Conservation (phyloP, 148 eudicot genomes). For the Pouteria glomerata region DNA sequence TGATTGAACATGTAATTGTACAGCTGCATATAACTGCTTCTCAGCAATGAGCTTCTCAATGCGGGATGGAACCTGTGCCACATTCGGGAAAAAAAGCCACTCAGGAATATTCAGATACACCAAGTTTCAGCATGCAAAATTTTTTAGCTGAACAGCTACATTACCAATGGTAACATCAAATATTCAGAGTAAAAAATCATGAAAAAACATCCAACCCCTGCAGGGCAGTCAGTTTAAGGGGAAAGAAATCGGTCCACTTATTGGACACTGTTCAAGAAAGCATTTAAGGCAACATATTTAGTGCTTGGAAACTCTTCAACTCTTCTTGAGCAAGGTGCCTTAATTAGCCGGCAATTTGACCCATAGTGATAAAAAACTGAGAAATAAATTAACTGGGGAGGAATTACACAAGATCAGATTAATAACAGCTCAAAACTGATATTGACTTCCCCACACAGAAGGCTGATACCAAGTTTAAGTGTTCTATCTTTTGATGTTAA, state of each 20-base stretch:
- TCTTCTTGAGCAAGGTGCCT: neutral
- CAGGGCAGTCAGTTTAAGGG: neutral
- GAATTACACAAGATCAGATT: neutral
- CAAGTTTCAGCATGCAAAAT: neutral
- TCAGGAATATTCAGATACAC: neutral
- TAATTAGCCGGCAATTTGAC: neutral
- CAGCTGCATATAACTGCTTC: conserved; percentile 95
- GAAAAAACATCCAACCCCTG: neutral
- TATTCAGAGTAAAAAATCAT: neutral
- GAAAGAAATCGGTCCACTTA: neutral
- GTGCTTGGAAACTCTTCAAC: neutral
- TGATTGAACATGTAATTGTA: conserved; percentile 87
- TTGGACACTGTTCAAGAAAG: neutral
- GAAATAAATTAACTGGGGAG: neutral
- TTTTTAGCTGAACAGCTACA: neutral
- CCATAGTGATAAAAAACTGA: too few species aligned
- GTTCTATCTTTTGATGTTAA: too few species aligned
- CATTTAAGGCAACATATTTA: neutral
- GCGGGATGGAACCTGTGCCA: conserved; percentile 79
- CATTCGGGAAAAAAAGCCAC: conserved; percentile 9
- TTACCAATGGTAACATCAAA: neutral
- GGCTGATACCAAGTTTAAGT: too few species aligned
- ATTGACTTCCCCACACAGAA: neutral
- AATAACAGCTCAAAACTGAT: neutral
- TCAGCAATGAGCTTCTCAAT: conserved; percentile 87